Evolutionary conservation across 768 basidiomycete species (phyloP).

Genomic region (Mycena olivaceomarginata): DNA sequence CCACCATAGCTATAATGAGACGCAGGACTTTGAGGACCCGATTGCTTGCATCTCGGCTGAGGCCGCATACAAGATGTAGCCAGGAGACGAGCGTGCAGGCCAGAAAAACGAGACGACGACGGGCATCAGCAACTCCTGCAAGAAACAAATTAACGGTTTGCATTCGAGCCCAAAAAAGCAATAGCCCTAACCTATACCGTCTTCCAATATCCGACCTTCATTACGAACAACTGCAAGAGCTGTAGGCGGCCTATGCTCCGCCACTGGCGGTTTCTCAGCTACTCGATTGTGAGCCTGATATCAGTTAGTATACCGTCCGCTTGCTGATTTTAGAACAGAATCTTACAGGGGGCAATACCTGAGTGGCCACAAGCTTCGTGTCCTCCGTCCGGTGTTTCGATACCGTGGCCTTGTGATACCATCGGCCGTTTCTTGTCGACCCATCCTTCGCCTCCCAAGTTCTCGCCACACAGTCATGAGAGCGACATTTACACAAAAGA

Average conservation of each 20-base stretch:
- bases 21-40: slow-evolving; percentile 21
- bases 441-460: slow-evolving; percentile 16
- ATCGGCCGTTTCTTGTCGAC: slow-evolving; percentile 4
- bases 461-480: no score
- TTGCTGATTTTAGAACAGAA: not conserved
- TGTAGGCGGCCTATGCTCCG: not conserved
- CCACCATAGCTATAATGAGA: slow-evolving; percentile 4
- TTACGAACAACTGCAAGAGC: not conserved
- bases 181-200: not conserved
- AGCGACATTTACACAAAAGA: no score
- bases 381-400: slow-evolving; percentile 1
- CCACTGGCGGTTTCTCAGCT: not conserved
- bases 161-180: not conserved
- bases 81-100: slow-evolving; percentile 22
- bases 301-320: not conserved
- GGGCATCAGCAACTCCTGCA: slow-evolving; percentile 15
- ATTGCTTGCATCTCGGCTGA: slow-evolving; percentile 26
- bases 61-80: slow-evolving; percentile 29
- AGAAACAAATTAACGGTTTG: slow-evolving; percentile 12
- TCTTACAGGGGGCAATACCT: slow-evolving; percentile 15
- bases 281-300: no score
- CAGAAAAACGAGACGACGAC: slow-evolving; percentile 29
- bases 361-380: not conserved
- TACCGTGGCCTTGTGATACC: slow-evolving; percentile 11
- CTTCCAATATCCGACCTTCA: slow-evolving; percentile 8